Conservation (phyloP, 495 filamentous ascomycete species). For the Cudoniella acicularis region DNA sequence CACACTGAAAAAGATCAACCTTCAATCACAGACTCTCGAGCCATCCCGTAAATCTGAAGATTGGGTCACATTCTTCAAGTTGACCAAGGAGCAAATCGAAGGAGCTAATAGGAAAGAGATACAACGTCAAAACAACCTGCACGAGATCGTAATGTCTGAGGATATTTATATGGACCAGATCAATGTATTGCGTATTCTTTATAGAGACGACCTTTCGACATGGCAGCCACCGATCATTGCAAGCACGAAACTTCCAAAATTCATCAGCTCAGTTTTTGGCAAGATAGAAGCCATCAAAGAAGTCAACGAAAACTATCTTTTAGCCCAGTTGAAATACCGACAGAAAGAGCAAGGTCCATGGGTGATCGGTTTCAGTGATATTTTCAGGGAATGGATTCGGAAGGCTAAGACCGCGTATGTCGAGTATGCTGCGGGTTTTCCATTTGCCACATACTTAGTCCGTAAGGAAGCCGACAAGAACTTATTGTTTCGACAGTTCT, state of each 20-base stretch:
- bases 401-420: conserved; percentile 88
- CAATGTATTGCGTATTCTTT: conserved; percentile 77
- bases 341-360: conserved; percentile 96
- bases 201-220: conserved; percentile 73
- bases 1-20: conserved; percentile 90
- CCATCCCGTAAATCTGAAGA: conserved; percentile 69
- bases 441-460: conserved; percentile 76
- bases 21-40: conserved; percentile 65
- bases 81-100: conserved; percentile 72
- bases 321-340: conserved; percentile 94
- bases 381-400: conserved; percentile 97
- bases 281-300: conserved; percentile 84
- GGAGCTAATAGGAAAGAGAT: conserved; percentile 78
- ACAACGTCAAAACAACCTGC: conserved; percentile 87
- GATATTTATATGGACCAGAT: conserved; percentile 86
- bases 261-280: conserved; percentile 83
- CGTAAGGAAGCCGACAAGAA: conserved; percentile 84
- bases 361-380: conserved; percentile 90
- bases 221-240: conserved; percentile 79
- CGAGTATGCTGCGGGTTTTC: conserved; percentile 86
- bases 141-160: conserved; percentile 94
- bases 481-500: conserved; percentile 78
- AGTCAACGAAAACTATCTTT: conserved; percentile 90
- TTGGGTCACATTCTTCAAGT: conserved; percentile 87
- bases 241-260: conserved; percentile 67